phyloP scores from a whole-genome alignment of 768 basidiomycete species.

The Phanerodontia chrysosporium region DNA sequence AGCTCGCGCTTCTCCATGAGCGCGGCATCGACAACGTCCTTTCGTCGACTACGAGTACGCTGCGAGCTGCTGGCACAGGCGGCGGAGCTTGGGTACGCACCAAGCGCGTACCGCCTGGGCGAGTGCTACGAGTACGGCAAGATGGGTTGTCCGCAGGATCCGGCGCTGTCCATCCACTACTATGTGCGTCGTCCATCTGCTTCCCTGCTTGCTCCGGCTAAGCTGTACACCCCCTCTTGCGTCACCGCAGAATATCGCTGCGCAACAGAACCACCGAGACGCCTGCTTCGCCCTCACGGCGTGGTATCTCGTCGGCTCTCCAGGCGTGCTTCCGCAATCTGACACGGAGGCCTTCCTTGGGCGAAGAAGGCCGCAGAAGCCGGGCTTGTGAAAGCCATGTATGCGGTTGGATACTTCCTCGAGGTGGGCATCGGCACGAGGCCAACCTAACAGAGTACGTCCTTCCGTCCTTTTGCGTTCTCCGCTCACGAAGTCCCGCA shows the following conservation, averaged over 20 bases:
- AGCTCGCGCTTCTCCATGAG: conserved; percentile 90
- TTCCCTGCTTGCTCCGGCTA: background rate
- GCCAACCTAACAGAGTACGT: conserved; percentile 65
- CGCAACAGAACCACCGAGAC: conserved; percentile 94
- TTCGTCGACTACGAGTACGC: conserved; percentile 97
- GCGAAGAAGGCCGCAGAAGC: conserved; percentile 92
- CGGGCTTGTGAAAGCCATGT: conserved; percentile 93
- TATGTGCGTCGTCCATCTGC: conserved; percentile 59
- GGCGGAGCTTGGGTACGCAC: conserved; percentile 92
- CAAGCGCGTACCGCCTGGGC: conserved; percentile 91
- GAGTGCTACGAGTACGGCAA: conserved; percentile 99
- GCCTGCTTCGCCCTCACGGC: conserved; percentile 98
- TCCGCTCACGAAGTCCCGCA: background rate
- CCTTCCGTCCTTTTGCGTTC: conserved; percentile 8
- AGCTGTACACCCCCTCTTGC: background rate
- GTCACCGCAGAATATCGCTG: conserved; percentile 83
- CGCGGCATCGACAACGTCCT: conserved; percentile 98
- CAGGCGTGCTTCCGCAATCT: conserved; percentile 94
- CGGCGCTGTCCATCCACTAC: conserved; percentile 96
- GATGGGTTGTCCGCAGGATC: conserved; percentile 96
- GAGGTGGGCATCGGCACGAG: conserved; percentile 90
- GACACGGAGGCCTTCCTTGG: conserved; percentile 99
- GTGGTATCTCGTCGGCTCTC: conserved; percentile 98
- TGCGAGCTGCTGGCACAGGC: conserved; percentile 89
- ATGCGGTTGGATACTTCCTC: conserved; percentile 95